Evolutionary conservation across 306 rosid genomes (phyloP), one percentile per base, ranked within the genome.

Genomic region (Chamaecrista fasciculata): DNA sequence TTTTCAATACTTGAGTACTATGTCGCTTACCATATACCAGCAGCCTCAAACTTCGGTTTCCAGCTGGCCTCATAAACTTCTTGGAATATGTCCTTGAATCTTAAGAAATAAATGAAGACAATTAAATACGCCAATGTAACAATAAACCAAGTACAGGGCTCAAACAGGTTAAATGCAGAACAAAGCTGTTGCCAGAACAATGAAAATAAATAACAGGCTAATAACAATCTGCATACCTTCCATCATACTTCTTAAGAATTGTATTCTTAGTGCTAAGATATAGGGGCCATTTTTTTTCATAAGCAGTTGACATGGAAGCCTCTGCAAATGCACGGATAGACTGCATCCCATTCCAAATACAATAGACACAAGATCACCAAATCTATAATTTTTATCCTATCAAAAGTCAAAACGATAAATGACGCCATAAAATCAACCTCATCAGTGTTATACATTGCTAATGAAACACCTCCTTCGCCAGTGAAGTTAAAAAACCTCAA

Each of bases 201-300:
- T 37, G 55, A 11, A 8, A 18, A 42, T 6, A 74, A 31, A 70
- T 58, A 75, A 59, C 55, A 46, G 67, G 58, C 73, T 24, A 53
- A 53, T n/a, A n/a, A n/a, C n/a, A 64, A 58, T 47, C 36, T 40
- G 69, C 78, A 70, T 81, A 94, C 99, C 99, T 94, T 80, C 99
- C 99, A 76, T 94, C 99, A 37, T 94, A 94, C 76, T 94, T 94
- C 99, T 94, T 94, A 51, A 94, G 95, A 71, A 94, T 91, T 43
- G 99, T 94, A 65, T 94, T 94, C 77, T 94, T 94, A 64, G 99
- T 94, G 86, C 99, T 94, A 46, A 94, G 99, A 80, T 94, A 94
- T 24, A 94, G 90, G 34, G 99, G 99, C 99, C 99, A 94, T 71
- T 94, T 88, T 76, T 94, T 94, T 84, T 91, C 81, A 55, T 66